Evolutionary conservation across 2,329 filamentous ascomycete genomes (phyloP), one percentile per base, ranked within the genome.

Genomic region (Leptodontidium sp.): DNA sequence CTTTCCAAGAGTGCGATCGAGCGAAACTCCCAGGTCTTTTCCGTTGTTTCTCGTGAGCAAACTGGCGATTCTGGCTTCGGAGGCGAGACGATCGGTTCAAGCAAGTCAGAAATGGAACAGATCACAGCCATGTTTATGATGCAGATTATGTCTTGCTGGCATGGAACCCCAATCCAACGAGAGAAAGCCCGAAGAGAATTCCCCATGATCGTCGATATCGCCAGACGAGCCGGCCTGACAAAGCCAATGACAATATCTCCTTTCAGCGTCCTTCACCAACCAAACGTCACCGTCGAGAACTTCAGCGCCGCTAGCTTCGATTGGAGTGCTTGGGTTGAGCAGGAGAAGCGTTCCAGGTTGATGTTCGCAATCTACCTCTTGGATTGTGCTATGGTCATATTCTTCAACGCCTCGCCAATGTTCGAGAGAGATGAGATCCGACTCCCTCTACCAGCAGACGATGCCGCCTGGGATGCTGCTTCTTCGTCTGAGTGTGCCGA

Each of bases 381-480:
- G 43, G 91, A 93, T 75, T 83, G 86, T 17, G 87, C 89, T 12
- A 85, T 90, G 76, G 87, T 87, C 21, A 85, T 93, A 24, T 93
- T 90, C 77, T 93, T 93, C 84, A 93, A 93, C 77, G 80, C 81
- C n/a, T 79, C 84, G 11, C 86, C 90, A 15, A 83, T 87, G 55
- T 87, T 93, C 52, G 87, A 92, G 68, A 80, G 84, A 9, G 83
- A 88, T 43, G 90, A 93, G 72, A 84, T 93, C 62, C 83, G 84
- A 38, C 78, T 93, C 47, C 90, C 90, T n/a, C 81, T 94, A 6
- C 91, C 91, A 9, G 86, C 87, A 15, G 91, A 93, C 73, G 91
- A 93, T 78, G 89, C 89, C 17, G 88, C 89, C 2, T 93, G 91
- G 91, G 91, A 93, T 73, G 91, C 91, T 4, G 82, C 80, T 40